Base-by-base conservation (phyloP, 257 asterid genomes). In the Knoxia roxburghii region DNA sequence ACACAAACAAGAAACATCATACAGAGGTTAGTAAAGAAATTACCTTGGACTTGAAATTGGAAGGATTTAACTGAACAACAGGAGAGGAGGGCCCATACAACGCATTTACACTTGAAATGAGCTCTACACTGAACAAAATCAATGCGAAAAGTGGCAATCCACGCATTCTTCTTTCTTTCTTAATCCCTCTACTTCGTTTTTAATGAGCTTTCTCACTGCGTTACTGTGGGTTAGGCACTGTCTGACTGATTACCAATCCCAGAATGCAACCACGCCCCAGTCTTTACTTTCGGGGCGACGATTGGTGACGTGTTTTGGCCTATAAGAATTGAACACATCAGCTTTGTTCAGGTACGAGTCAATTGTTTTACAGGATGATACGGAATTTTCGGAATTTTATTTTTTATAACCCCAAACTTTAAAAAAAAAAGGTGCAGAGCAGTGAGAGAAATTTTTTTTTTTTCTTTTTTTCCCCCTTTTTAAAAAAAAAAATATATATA, bases 41-140 rank as follows among this genome's bases (percentile, higher is more conserved):
- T 71, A 94, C 99, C 95, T 94, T 94, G 69, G 99, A 88, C 79
- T 94, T 88, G 83, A 94, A 90, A 73, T 90, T 90, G 78, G 87
- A 84, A 6, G 96, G 91, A 74, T 73, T 94, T 33, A 94, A 77
- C 89, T 88, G 99, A 84, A 90, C 49, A 74, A 90, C 99, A 45
- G 96, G 96, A 29, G 99, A 88, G 0, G 97, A 85, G 8, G 96
- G 85, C 26, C 85, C 91, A 73, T 91, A 91, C 71, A 91, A 69
- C 20, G 96, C 93, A 78, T 77, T 65, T 27, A 75, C 95, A 49
- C 82, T 77, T 13, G 78, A 81, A 57, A 83, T 40, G 67, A 84
- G 70, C 70, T 51, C 61, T 18, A 76, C 18, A 15, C 32, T 39
- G 23, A 82, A 30, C 46, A 76, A 61, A 20, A 71, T 11, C 41